Conservation (phyloP, 768 basidiomycete genomes). For the Leccinum uliginosum region DNA sequence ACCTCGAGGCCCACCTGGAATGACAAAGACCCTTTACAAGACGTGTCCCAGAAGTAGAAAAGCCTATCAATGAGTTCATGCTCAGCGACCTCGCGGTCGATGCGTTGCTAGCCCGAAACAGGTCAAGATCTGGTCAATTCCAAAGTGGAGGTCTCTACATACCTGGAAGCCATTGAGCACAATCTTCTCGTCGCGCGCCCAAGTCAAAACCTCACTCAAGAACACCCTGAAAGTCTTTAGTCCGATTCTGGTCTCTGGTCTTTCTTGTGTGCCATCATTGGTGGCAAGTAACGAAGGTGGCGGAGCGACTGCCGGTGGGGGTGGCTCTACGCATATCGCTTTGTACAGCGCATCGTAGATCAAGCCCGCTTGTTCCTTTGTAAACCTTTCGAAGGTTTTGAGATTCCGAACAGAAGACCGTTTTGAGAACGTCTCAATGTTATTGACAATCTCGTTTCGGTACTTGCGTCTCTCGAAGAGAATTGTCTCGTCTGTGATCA, state of each 20-base stretch:
- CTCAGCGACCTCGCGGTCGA: constrained; percentile 88
- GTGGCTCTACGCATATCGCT: constrained; percentile 74
- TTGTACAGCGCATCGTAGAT: constrained; percentile 93
- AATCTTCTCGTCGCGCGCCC: constrained; percentile 93
- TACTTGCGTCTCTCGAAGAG: constrained; percentile 79
- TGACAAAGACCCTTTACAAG: constrained; percentile 76
- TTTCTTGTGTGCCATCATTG: constrained; percentile 61
- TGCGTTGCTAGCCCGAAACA: constrained; percentile 56
- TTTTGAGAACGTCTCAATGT: constrained; percentile 92
- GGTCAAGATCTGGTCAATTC: constrained; percentile 2
- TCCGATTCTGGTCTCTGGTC: constrained; percentile 87
- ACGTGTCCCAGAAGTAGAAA: constrained; percentile 92
- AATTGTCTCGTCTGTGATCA: constrained; percentile 95
- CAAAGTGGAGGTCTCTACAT: constrained; percentile 5
- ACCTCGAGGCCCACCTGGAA: constrained; percentile 61
- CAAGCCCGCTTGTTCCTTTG: constrained; percentile 80
- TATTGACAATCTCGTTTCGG: constrained; percentile 85
- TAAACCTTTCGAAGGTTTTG: constrained; percentile 71
- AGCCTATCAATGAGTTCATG: constrained; percentile 93
- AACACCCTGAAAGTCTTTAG: constrained; percentile 83
- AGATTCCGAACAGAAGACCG: constrained; percentile 88
- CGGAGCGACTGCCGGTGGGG: constrained; percentile 50
- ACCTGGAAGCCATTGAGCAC: constrained; percentile 92
- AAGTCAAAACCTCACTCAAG: constrained; percentile 88
- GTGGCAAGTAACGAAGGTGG: constrained; percentile 49